Base-by-base conservation (phyloP, 2,329 filamentous ascomycete genomes). In the Cladosporium austrohemisphaericum region DNA sequence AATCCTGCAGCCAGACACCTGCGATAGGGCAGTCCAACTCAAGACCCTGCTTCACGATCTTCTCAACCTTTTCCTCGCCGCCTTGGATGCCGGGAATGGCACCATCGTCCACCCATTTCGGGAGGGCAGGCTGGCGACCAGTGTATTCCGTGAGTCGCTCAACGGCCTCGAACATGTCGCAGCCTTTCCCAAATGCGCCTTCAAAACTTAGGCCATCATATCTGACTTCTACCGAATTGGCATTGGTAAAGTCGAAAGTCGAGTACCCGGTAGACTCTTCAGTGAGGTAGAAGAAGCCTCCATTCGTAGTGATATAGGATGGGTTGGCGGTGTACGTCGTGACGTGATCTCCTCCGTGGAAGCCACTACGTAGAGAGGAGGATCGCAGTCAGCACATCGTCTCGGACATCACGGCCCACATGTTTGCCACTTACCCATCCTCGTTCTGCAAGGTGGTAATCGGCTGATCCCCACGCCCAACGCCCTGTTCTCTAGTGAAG, bases 81-180 rank as follows among this genome's bases (percentile, higher is more conserved):
- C 66, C 66, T 52, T 68, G 65, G 32, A 68, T 66, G n/a, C 64
- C 67, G 4, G 68, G 57, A 13, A 68, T 63, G 5, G 66, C 65
- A 28, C 65, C 66, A 1, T 61, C 54, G 28, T 62, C 58, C 5
- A 62, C 58, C 59, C 58, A 62, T 29, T 51, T 54, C 8, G 66
- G 67, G 14, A 69, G 51, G 16, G 59, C 56, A 20, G 64, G 59
- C 64, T 66, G 65, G 5, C 60, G 55, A 5, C 66, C 65, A 25
- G 65, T 67, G 26, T 64, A 65, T 19, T 61, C 57, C 0, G 64
- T 66, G 26, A 69, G 54, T 49, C 58, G 60, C n/a, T 65, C 61
- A 25, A 68, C 60, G 5, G 61, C 60, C 25, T 65, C 56, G 11
- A 67, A 62, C 57, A 66, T 44, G 47, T 58, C 52, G 26, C 28